Percentiles rank a stretch among this genome's conserved stretches.
Evolutionary conservation across 352 stramenopile genomes (phyloP).

Genomic region (Phytophthora boehmeriae): DNA sequence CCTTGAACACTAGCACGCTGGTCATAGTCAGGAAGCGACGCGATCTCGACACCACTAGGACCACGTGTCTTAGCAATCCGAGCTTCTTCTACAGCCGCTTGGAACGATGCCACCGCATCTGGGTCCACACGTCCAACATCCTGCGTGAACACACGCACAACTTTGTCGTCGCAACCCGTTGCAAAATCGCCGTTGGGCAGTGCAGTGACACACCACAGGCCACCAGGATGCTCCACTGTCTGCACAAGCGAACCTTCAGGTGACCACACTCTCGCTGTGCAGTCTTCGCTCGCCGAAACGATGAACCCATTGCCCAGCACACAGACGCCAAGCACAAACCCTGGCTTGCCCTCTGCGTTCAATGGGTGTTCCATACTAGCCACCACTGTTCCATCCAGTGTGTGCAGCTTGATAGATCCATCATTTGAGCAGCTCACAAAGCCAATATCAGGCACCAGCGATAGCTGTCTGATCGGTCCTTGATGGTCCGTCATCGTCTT

Average conservation of each 20-base stretch:
- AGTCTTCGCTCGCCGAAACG: conserved; percentile 86
- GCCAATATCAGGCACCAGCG: conserved; percentile 62
- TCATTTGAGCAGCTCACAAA: conserved; percentile 90
- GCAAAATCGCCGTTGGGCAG: conserved; percentile 90
- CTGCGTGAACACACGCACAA: conserved; percentile 91
- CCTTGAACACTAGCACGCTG: conserved; percentile 72
- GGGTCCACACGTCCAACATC: conserved; percentile 73
- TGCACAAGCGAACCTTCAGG: conserved; percentile 62
- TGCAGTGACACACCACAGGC: conserved; percentile 84
- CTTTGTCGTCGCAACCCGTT: conserved; percentile 95
- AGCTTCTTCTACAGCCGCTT: conserved; percentile 69
- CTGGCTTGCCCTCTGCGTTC: conserved; percentile 83
- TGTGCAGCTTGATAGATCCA: conserved; percentile 72
- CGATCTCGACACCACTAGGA: conserved; percentile 93
- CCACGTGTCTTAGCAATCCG: conserved; percentile 68
- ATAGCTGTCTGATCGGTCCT: conserved; percentile 77
- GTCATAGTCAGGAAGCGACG: conserved; percentile 94
- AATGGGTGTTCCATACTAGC: conserved; percentile 76
- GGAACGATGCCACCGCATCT: conserved; percentile 61
- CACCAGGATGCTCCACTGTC: conserved; percentile 84
- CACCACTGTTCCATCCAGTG: conserved; percentile 63
- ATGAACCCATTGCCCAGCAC: conserved; percentile 64
- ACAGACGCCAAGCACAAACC: conserved; percentile 76
- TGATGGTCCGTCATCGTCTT: conserved; percentile 70
- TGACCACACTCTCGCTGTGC: conserved; percentile 78